A percentile compares a stretch with the other conserved stretches of the same genome.
These are phyloP conservation scores for Acanthamoeba castellanii DNA, from an alignment of 208 protist species.

Conservation along the genomic window DNA sequence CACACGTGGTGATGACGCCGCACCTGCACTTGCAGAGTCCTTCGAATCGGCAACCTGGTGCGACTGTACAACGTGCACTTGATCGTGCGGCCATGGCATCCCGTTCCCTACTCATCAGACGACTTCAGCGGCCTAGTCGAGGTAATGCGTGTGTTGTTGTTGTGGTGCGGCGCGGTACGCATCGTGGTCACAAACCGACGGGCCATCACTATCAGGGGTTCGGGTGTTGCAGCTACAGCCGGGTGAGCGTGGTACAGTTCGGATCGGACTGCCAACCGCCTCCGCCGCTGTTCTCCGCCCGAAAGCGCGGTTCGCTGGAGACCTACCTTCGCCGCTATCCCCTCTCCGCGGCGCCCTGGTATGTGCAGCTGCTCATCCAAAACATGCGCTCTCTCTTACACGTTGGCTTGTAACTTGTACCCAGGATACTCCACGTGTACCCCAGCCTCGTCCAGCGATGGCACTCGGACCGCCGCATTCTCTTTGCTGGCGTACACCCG, in stretches of 20 bases:
- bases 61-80: slow-evolving; percentile 52
- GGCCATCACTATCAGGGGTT: neutral
- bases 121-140: slow-evolving; percentile 26
- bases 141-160: neutral
- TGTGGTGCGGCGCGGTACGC: neutral
- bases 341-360: slow-evolving; percentile 17
- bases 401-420: neutral
- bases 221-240: slow-evolving; percentile 47
- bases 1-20: neutral
- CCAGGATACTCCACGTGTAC: slow-evolving; percentile 27
- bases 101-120: neutral
- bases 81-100: neutral
- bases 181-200: neutral
- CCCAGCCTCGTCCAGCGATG: neutral
- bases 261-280: neutral
- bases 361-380: neutral
- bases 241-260: slow-evolving; percentile 9
- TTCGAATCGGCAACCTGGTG: neutral
- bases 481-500: neutral
- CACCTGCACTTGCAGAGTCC: neutral
- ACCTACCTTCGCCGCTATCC: slow-evolving; percentile 25
- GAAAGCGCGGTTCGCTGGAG: neutral
- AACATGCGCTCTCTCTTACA: neutral
- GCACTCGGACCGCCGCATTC: neutral
- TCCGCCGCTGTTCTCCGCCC: neutral